Base-by-base conservation (phyloP, 306 rosid genomes). In the Cucumis cinereus region DNA sequence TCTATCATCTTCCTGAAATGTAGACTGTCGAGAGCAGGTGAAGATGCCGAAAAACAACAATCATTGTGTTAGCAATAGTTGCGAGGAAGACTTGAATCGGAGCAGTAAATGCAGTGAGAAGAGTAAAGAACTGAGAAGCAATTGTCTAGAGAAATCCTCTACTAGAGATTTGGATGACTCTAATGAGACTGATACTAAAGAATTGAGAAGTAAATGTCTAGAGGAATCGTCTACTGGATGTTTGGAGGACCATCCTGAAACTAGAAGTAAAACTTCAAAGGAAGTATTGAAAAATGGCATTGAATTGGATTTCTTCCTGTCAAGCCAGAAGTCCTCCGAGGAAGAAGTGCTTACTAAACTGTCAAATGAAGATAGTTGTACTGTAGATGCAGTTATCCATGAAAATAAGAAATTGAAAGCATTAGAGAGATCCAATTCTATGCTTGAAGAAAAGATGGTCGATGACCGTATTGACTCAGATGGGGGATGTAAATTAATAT, bases 11-110 rank as follows among this genome's bases (percentile, higher is more conserved):
- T 50, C 67, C 69, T 58, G 81, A 78, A 43, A 82, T 71, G 77
- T 79, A 90, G 90, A 52, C 74, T 63, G 33, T 75, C 78, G 36
- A n/a, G 67, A 47, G 86, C 76, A 82, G 77, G 23, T 20, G 14
- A 80, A 68, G 53, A 79, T 57, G 81, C 74, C 69, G 30, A 74
- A 77, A 36, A 77, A 61, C 67, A 78, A 57, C 61, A 74, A 78
- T 66, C 76, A 72, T 30, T 82, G 84, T 59, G 86, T 38, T 79
- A 77, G 47, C 81, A 74, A 22, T 52, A 56, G 43, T 77, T 50
- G 35, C 71, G 78, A 60, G 70, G 87, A 64, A 52, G 78, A 77
- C 70, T 53, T 75, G 76, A 78, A 76, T 61, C 43, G 17, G 22
- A 69, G 77, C 77, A 79, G 60, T 33, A 62, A 64, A 41, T 56